Base-by-base conservation (phyloP, 2,329 filamentous ascomycete species). In the Arthrobotrys megalospora region DNA sequence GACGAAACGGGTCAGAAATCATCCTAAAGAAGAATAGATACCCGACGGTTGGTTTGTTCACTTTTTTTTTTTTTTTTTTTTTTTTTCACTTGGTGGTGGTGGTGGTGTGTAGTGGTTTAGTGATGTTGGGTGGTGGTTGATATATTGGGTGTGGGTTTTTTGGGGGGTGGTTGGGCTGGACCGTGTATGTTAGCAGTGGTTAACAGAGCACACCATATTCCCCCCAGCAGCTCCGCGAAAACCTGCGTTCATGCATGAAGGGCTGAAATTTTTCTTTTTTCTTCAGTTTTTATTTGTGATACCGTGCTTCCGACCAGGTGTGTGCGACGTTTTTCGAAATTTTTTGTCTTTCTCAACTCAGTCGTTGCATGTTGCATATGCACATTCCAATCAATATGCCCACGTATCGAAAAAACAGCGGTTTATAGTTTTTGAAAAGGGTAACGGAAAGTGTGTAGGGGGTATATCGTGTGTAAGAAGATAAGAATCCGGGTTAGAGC, bases 201-300 rank as follows among this genome's bases (percentile, higher is more conserved):
- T 69, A 65, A 19, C 43, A 66, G 60, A 69, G 48, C 58, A 70
- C 60, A 64, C 43, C 66, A 77, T 76, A 38, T 69, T 12, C 4
- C 50, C 75, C 55, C 55, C 34, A 43, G 55, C 36, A 60, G 36
- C 55, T 78, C 75, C 75, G 75, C 75, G 52, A 65, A 64, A 60
- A 67, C n/a, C 38, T 78, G 75, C 75, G 75, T 68, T 72, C 67
- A 36, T 72, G 75, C 75, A 78, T 78, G 47, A 64, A 66, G 16
- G 65, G 50, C 36, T 69, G 50, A 60, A 60, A 19, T 34, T 14
- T 14, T 47, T 34, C 47, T 4, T 43, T 60, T 32, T 32, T 65
- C 47, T 48, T 72, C n/a, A 11, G 45, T 24, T 66, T 62, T 36
- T 50, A 55, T 65, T 76, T 68, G 63, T 67, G 62, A 65, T 65